Evolutionary conservation across 257 asterid genomes (phyloP).

Genomic region (Ajuga chamaepitys): DNA sequence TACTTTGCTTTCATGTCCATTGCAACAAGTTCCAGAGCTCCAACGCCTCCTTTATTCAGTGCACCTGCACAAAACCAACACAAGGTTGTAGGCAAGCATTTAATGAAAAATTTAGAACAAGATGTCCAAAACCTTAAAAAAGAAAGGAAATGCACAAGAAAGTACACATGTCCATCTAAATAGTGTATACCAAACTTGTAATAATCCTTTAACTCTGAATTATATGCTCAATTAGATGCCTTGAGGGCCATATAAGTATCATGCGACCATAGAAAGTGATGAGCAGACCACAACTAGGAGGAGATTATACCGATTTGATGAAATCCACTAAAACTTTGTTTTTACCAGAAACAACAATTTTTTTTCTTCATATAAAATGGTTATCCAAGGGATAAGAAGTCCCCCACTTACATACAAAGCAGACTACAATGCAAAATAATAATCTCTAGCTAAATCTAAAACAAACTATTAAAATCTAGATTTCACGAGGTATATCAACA

Average conservation of each 20-base stretch:
- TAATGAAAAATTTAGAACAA: neutral
- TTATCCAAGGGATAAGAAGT: too few relatives aligned
- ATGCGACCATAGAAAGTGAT: constrained; percentile 4
- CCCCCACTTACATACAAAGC: too few relatives aligned
- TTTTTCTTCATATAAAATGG: too few relatives aligned
- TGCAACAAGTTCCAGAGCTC: constrained; percentile 99
- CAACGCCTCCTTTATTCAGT: constrained; percentile 97
- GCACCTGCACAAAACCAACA: constrained; percentile 50
- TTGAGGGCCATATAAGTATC: neutral
- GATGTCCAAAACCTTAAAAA: neutral
- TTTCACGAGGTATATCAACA: too few relatives aligned
- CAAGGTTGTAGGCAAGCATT: neutral
- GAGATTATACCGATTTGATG: constrained; percentile 7
- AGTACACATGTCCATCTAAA: neutral
- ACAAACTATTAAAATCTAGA: too few relatives aligned
- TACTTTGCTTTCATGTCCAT: constrained; percentile 99
- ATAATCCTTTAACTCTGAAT: constrained; percentile 1
- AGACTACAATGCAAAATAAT: too few relatives aligned
- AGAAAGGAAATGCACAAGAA: constrained; percentile 5
- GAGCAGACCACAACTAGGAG: neutral
- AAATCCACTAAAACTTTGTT: too few relatives aligned
- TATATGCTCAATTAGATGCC: neutral
- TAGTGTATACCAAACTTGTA: neutral
- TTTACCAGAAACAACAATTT: too few relatives aligned
- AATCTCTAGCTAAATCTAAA: too few relatives aligned